These are phyloP conservation scores for Phaeotremella skinneri DNA, from an alignment of 768 basidiomycete genomes.

Conservation along the genomic window DNA sequence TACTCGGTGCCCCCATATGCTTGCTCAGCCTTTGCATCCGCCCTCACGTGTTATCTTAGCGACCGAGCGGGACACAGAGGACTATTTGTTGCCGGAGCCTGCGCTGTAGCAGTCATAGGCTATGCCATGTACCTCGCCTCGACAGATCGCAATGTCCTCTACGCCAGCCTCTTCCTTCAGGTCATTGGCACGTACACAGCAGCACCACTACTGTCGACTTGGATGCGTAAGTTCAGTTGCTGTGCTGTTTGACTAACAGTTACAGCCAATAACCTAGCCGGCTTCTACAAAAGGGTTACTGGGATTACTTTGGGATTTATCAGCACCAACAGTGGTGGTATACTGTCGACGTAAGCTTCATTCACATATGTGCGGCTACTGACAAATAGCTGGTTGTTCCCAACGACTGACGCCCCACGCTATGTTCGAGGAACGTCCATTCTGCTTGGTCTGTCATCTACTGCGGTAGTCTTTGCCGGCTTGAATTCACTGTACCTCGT, in stretches of 20 bases:
- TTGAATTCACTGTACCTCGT: conserved; percentile 23
- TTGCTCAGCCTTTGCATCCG: conserved; percentile 25
- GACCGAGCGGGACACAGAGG: conserved; percentile 25
- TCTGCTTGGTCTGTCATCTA: conserved; percentile 12
- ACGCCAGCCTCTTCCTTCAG: conserved; percentile 48
- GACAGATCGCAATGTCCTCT: conserved; percentile 27
- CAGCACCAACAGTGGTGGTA: conserved; percentile 32
- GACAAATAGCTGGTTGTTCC: conserved; percentile 28
- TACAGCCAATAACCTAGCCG: conserved; percentile 47
- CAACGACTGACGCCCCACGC: conserved; percentile 29
- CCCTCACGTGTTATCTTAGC: conserved; percentile 17
- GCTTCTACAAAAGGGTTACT: conserved; percentile 48
- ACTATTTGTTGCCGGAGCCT: conserved; percentile 20
- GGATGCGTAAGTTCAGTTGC: conserved; percentile 25
- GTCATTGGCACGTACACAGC: conserved; percentile 44
- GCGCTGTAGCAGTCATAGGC: conserved; percentile 20
- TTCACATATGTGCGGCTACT: background rate
- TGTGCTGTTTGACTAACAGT: background rate
- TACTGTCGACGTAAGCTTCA: conserved; percentile 27
- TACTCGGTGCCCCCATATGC: conserved; percentile 33
- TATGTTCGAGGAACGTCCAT: conserved; percentile 24
- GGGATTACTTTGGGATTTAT: conserved; percentile 44
- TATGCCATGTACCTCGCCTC: conserved; percentile 33
- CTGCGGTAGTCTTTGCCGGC: conserved; percentile 17
- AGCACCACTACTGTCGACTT: conserved; percentile 41